Conservation (phyloP, 306 rosid genomes). For the Cucumis cinereus region DNA sequence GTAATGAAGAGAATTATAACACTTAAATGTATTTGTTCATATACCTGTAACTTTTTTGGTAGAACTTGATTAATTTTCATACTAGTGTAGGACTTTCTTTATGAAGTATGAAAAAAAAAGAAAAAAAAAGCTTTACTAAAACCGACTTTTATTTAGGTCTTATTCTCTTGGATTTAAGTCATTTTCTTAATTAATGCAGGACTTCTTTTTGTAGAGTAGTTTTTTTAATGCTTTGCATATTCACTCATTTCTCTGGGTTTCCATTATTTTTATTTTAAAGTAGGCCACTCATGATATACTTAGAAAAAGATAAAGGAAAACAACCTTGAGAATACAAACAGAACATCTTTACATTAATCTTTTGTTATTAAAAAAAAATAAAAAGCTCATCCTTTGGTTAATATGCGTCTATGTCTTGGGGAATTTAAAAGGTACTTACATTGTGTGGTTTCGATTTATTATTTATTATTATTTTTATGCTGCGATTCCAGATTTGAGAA, state of each 20-base stretch:
- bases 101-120: not conserved
- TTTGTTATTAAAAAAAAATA: not conserved
- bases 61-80: not conserved
- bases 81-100: not conserved
- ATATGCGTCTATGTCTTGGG: not conserved
- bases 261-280: not conserved
- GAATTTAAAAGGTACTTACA: not conserved
- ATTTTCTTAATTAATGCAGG: not conserved
- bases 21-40: not conserved
- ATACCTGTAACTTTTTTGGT: not conserved
- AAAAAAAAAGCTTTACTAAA: not conserved
- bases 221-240: not conserved
- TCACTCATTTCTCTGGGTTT: not conserved
- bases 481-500: conserved; percentile 63
- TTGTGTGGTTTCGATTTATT: not conserved
- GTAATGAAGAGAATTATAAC: not conserved
- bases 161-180: not conserved
- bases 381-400: not conserved
- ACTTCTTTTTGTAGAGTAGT: not conserved
- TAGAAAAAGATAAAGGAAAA: not conserved
- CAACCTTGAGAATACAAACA: not conserved
- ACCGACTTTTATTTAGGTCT: not conserved
- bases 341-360: not conserved
- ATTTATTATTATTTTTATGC: not conserved
- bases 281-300: not conserved